A percentile compares a stretch with the other conserved stretches of the same genome.
Conservation (phyloP, 2,329 filamentous ascomycete genomes). For the Tolypocladium amazonense region DNA sequence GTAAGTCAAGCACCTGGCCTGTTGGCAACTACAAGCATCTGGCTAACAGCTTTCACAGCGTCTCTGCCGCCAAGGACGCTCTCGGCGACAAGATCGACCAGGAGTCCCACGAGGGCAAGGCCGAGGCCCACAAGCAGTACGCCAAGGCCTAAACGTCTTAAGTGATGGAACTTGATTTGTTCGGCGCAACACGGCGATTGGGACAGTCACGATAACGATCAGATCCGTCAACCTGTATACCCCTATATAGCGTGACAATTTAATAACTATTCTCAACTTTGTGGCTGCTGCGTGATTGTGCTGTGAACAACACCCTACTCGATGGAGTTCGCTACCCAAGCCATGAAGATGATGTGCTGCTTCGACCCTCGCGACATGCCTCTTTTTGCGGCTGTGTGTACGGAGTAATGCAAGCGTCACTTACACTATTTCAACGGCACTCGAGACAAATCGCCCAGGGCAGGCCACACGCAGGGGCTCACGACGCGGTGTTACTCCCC, state of each 20-base stretch:
- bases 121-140: conserved; percentile 28
- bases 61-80: conserved; percentile 37
- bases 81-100: conserved; percentile 37
- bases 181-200: not conserved
- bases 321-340: not conserved
- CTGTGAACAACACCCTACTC: not conserved
- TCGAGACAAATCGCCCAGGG: too few relatives aligned
- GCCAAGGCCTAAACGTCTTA: conserved; percentile 16
- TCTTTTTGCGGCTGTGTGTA: too few relatives aligned
- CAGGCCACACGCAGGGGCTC: too few relatives aligned
- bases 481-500: too few relatives aligned
- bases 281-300: not conserved
- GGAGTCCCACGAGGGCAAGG: conserved; percentile 28
- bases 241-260: not conserved
- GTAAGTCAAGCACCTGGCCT: conserved; percentile 19
- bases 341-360: too few relatives aligned
- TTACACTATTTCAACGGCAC: too few relatives aligned
- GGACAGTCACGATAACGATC: not conserved
- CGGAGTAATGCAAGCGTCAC: too few relatives aligned
- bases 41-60: conserved; percentile 23
- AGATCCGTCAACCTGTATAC: not conserved
- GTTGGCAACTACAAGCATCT: not conserved
- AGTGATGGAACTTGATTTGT: not conserved
- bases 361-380: too few relatives aligned
- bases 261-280: not conserved